Conservation (phyloP, 768 basidiomycete genomes). For the Scleroderma bovista region DNA sequence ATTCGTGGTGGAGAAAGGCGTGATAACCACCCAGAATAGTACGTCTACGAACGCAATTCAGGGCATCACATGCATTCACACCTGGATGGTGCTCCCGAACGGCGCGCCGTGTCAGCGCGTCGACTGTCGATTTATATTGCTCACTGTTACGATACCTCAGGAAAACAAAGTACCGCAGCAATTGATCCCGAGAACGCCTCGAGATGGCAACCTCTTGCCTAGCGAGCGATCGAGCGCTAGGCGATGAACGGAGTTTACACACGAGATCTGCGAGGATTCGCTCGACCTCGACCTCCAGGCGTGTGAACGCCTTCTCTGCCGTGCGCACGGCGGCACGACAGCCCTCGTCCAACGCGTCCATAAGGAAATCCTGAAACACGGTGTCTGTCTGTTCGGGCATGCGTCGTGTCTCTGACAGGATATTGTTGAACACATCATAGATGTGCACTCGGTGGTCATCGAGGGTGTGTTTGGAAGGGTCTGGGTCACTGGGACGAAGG, state of each 20-base stretch:
- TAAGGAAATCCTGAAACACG: constrained; percentile 41
- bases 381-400: constrained; percentile 28
- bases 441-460: constrained; percentile 41
- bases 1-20: constrained; percentile 21
- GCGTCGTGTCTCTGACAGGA: constrained; percentile 40
- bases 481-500: constrained; percentile 17
- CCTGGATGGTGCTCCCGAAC: constrained; percentile 13
- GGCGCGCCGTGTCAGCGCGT: constrained; percentile 18
- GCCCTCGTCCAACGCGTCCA: constrained; percentile 28
- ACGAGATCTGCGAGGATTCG: constrained; percentile 31
- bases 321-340: constrained; percentile 33
- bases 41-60: constrained; percentile 25
- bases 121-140: constrained; percentile 38
- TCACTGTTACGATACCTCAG: constrained; percentile 53
- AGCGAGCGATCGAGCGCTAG: not conserved
- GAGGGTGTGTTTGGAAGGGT: constrained; percentile 23
- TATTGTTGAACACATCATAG: constrained; percentile 49
- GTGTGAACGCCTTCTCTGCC: constrained; percentile 40
- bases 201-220: constrained; percentile 18
- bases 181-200: constrained; percentile 27
- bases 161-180: constrained; percentile 50
- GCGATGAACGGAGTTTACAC: constrained; percentile 28
- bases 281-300: constrained; percentile 40
- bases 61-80: constrained; percentile 14
- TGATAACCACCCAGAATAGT: constrained; percentile 23